phyloP scores from a whole-genome alignment of 495 filamentous ascomycete species.

The Xylaria acuta region DNA sequence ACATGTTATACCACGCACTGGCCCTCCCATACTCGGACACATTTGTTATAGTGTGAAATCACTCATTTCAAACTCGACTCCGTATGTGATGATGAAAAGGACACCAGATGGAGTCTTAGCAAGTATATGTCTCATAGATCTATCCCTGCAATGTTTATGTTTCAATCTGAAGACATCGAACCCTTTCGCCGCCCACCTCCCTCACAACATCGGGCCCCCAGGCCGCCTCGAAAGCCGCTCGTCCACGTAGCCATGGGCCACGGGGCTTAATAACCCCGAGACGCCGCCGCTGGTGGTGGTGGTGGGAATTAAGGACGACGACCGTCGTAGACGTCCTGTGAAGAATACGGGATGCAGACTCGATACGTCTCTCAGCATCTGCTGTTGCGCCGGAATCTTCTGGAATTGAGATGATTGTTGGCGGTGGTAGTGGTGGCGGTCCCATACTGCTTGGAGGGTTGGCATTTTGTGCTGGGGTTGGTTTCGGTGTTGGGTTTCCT shows the following conservation, averaged over 20 bases:
- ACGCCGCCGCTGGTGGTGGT: conserved; percentile 30
- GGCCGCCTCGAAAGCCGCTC: conserved; percentile 30
- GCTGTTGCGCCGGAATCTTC: neutral
- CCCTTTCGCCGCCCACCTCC: neutral
- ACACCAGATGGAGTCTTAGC: neutral
- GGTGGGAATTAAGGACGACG: conserved; percentile 40
- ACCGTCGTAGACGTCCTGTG: conserved; percentile 57
- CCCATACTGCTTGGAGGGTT: conserved; percentile 17
- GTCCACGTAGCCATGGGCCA: conserved; percentile 61
- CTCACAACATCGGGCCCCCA: conserved; percentile 52
- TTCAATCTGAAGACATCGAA: neutral
- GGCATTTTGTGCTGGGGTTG: conserved; percentile 9
- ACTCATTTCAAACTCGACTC: neutral
- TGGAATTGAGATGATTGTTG: neutral
- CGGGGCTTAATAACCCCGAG: conserved; percentile 44
- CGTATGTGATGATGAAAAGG: neutral
- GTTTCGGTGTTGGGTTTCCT: neutral
- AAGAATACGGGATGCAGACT: conserved; percentile 66
- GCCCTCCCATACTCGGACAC: neutral
- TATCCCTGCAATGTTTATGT: neutral
- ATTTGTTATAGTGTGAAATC: neutral
- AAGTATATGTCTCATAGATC: neutral
- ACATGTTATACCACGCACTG: neutral
- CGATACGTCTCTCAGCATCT: conserved; percentile 44
- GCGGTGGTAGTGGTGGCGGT: conserved; percentile 7